A percentile compares a stretch with the other conserved stretches of the same genome.
Conservation (phyloP, 345 rosid species). For the Hibiscus trionum region DNA sequence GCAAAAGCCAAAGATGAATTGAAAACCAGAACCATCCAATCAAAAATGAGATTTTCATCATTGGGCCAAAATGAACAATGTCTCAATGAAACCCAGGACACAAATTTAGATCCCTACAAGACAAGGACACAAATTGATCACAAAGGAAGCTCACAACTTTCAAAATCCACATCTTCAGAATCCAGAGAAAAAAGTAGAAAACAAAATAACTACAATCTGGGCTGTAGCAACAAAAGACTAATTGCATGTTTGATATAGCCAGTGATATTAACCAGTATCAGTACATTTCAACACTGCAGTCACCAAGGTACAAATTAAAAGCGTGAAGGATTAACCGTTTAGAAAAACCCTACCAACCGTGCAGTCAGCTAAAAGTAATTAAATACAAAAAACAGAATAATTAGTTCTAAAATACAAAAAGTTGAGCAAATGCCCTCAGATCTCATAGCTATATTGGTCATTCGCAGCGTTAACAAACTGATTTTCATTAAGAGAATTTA, state of each 20-base stretch:
- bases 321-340: too few species aligned
- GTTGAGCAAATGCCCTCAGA: conserved; percentile 14
- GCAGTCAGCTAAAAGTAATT: not conserved
- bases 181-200: too few species aligned
- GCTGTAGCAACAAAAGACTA: too few species aligned
- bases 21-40: conserved; percentile 8
- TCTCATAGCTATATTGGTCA: conserved; percentile 21
- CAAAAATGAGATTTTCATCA: conserved; percentile 17
- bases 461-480: not conserved
- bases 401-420: not conserved
- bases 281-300: too few species aligned
- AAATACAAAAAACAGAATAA: not conserved
- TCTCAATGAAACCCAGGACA: not conserved
- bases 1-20: conserved; percentile 3
- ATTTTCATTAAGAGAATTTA: conserved; percentile 3
- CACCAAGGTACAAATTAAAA: too few species aligned
- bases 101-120: not conserved
- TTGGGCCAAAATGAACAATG: conserved; percentile 5
- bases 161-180: not conserved
- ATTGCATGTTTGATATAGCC: too few species aligned
- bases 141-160: not conserved
- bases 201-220: not conserved
- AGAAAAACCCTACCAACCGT: not conserved
- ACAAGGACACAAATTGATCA: not conserved
- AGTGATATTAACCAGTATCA: too few species aligned